Base-by-base conservation (phyloP, 2,329 filamentous ascomycete species). In the Cladobotryum protrusum region DNA sequence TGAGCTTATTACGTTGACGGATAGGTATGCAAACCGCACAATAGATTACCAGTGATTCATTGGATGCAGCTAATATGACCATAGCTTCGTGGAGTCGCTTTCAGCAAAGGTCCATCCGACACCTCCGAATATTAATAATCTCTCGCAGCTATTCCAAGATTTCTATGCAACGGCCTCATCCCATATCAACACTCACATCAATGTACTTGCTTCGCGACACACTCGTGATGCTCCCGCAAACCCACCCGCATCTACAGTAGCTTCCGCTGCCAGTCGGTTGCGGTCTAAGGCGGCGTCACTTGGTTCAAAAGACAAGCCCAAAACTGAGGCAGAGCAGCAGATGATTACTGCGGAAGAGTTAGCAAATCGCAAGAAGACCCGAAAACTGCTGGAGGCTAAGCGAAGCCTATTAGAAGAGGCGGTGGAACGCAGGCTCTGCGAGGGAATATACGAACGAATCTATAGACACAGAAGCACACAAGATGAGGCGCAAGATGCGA, bases 401-500 rank as follows among this genome's bases (percentile, higher is more conserved):
- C 80, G 84, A 39, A 67, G 79, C 3, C 77, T 86, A 9, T 69
- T 97, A 29, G 92, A 99, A 67, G 93, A 99, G 67, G 89, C 90
- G 4, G 87, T 97, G 0, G 93, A 99, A 65, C 81, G 88, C 56
- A 82, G 87, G 55, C 79, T 91, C 11, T 95, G 89, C 62, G 89
- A 95, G 63, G 83, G 85, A 47, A 84, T 92, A 42, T 97, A 97
- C 63, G 78, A 85, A 51, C 85, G 87, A 56, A 89, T 99, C 64
- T 99, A 92, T 78, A 83, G 90, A 43, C 93, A 99, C 66, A 82
- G 86, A 52, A 93, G 79, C 64, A 95, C 92, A 0, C 85, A 97
- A 61, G 93, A 99, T 63, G 92, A 96, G 67, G 91, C 93, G 12
- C 82, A 92, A 61, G 93, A 99, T 64, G 91, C 95, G 61, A 96